Evolutionary conservation across 1,139 yeast species (phyloP), one percentile per base, ranked within the genome.

Genomic region (Lodderomyces margitis): DNA sequence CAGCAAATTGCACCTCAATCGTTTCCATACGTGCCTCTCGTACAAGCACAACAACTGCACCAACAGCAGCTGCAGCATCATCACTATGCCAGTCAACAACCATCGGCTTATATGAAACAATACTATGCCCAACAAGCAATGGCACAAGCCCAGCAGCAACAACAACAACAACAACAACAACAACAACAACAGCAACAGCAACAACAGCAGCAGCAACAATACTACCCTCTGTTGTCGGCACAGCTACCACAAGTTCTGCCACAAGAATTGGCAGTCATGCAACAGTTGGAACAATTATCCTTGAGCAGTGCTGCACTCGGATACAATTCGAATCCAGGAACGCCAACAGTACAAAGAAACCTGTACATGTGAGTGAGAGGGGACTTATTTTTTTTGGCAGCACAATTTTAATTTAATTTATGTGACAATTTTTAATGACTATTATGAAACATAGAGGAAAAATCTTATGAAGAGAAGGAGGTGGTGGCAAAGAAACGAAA

Each of bases 221-320:
- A n/a, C n/a, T n/a, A n/a, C n/a, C n/a, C n/a, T n/a, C n/a, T n/a
- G n/a, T n/a, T n/a, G n/a, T n/a, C 32, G 14, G 40, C 37, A 10
- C 40, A 39, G 19, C 48, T 41, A 15, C 36, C 11, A 40, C 54
- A 48, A 17, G 51, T 42, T 34, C 52, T 47, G 32, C 61, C 57
- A 19, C 68, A 64, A 42, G 73, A 66, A 40, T 47, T 58, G 38
- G 62, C 60, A 5, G 72, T 70, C 8, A 69, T 73, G 75, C 72
- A 68, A 51, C 78, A 73, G 49, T 68, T 74, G 53, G 78, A 74
- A 51, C 76, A 71, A 49, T 58, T 74, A 39, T 70, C 77, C 2
- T 56, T 74, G 45, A 70, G 74, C 43, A 71, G 78, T 3, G 78
- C 75, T 4, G 78, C 78, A 2, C 55, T 73, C 61, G 78, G 78